Base-by-base conservation (phyloP, 192 early-diverging fungal genomes). In the Endogone sp. region DNA sequence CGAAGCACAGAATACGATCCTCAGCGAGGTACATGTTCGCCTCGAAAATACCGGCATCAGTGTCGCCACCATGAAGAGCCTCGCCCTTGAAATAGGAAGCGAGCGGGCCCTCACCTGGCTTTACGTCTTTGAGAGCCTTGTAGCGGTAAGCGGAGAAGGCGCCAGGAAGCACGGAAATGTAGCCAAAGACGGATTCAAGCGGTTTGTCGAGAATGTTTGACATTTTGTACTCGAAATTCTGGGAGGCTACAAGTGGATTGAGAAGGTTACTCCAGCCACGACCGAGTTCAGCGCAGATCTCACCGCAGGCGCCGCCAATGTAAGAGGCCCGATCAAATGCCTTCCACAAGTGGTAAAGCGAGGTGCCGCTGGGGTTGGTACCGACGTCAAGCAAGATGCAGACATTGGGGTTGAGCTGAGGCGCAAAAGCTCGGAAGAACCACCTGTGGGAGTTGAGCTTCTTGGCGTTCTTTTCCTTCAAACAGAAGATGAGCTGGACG, bases 181-280 rank as follows among this genome's bases (percentile, higher is more conserved):
- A n/a, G n/a, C n/a, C n/a, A n/a, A n/a, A n/a, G n/a, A n/a, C n/a
- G n/a, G n/a, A n/a, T n/a, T 96, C 95, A 25, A 96, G 84, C 8
- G 95, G 93, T 79, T 96, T 96, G 84, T 96, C 95, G 11, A 96
- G 90, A 70, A 96, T 96, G 75, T 96, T 96, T 66, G 90, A 92
- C 85, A 96, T 96, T 79, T 96, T 96, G 90, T 96, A 96, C 87
- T 96, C 95, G 85, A 96, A 96, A 80, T 96, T 96, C 81, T 96
- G 95, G 3, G 92, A 92, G 10, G 95, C 95, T 4, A 96, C 92
- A 62, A 96, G 73, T 25, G 94, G 94, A 75, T 96, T 96, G 68
- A 91, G 63, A 25, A 94, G 79, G 56, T 89, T 88, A 57, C 66
- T 72, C 64, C 85, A 90, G 60, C 84, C 89, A 32, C 84, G 85